Evolutionary conservation across 805 yeast species (phyloP).

Genomic region (Candida adriatica): DNA sequence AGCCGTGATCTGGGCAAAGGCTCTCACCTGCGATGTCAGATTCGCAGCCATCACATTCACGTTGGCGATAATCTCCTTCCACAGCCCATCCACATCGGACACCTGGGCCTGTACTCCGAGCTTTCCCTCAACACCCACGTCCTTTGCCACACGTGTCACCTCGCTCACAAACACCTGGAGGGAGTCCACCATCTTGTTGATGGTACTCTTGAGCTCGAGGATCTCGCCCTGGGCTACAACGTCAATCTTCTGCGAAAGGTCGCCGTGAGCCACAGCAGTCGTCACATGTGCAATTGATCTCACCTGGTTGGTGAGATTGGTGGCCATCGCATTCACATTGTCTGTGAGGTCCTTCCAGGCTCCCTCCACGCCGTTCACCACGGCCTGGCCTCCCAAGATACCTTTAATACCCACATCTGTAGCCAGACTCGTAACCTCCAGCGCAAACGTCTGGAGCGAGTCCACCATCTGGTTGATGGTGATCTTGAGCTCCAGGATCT

Average conservation of each 20-base stretch:
- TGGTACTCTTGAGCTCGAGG: slow-evolving; percentile 75
- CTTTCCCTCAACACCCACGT: slow-evolving; percentile 90
- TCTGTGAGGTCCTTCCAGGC: slow-evolving; percentile 88
- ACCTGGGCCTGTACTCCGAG: slow-evolving; percentile 91
- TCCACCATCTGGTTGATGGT: slow-evolving; percentile 94
- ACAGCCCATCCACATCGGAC: slow-evolving; percentile 81
- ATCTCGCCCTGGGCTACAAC: slow-evolving; percentile 92
- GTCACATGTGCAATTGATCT: slow-evolving; percentile 90
- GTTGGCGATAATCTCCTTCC: slow-evolving; percentile 88
- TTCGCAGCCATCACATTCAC: slow-evolving; percentile 92
- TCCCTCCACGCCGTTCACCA: slow-evolving; percentile 85
- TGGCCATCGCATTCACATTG: slow-evolving; percentile 89
- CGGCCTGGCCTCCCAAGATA: slow-evolving; percentile 87
- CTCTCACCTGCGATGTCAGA: slow-evolving; percentile 86
- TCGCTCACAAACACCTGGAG: slow-evolving; percentile 82
- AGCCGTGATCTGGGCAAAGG: slow-evolving; percentile 88
- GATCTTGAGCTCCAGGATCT: slow-evolving; percentile 73
- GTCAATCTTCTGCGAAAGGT: slow-evolving; percentile 79
- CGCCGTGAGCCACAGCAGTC: slow-evolving; percentile 92
- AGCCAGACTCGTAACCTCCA: slow-evolving; percentile 84
- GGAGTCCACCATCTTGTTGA: slow-evolving; percentile 90
- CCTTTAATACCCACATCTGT: slow-evolving; percentile 92
- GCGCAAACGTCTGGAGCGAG: slow-evolving; percentile 78
- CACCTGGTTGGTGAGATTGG: slow-evolving; percentile 84
- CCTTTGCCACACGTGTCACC: slow-evolving; percentile 85